Evolutionary conservation across 768 basidiomycete genomes (phyloP).

Genomic region (Tricholoma matsutake): DNA sequence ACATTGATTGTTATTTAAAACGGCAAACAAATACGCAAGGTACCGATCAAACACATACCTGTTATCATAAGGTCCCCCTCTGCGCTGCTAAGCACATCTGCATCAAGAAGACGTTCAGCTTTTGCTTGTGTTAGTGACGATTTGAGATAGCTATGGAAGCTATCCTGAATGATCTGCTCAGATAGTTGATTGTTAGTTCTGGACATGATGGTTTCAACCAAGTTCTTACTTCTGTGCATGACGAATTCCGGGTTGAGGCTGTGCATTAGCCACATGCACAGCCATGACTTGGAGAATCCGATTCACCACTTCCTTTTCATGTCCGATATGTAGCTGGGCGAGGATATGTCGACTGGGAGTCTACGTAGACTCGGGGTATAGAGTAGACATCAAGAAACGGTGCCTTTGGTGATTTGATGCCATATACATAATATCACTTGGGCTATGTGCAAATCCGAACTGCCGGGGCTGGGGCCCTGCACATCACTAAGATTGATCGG

Average conservation of each 20-base stretch:
- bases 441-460: no score
- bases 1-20: not conserved
- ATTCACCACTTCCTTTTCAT: no score
- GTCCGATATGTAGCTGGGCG: no score
- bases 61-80: constrained; percentile 86
- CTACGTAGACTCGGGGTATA: no score
- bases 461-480: no score
- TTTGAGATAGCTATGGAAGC: constrained; percentile 80
- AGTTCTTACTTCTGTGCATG: not conserved
- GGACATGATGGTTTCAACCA: not conserved
- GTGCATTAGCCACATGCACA: not conserved
- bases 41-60: constrained; percentile 42
- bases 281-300: not conserved
- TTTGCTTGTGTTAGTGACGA: constrained; percentile 78
- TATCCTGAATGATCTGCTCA: constrained; percentile 68
- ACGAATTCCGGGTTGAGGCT: not conserved
- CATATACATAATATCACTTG: no score
- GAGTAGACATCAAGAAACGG: no score
- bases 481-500: not conserved
- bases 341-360: no score
- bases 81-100: constrained; percentile 70
- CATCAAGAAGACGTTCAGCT: constrained; percentile 68
- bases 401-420: no score
- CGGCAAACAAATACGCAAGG: not conserved
- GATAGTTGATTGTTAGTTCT: constrained; percentile 34